These are phyloP conservation scores for Naganishia randhawae DNA, from an alignment of 768 basidiomycete species.

Conservation along the genomic window DNA sequence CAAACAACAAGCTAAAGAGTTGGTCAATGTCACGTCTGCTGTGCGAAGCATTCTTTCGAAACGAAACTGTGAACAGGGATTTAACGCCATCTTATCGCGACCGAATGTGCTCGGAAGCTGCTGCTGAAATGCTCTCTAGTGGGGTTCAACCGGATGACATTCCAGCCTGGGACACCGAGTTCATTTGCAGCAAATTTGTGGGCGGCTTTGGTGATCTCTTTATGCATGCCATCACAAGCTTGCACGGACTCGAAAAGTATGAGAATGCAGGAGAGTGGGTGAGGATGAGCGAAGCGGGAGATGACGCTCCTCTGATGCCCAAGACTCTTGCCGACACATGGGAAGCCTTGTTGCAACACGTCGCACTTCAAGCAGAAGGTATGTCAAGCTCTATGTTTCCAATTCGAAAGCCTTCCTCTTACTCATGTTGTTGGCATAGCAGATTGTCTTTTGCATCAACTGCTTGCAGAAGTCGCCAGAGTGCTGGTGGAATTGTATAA, in stretches of 20 bases:
- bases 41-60: constrained; percentile 35
- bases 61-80: constrained; percentile 34
- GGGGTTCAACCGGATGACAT: constrained; percentile 35
- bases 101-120: constrained; percentile 26
- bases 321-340: not conserved
- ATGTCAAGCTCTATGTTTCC: not conserved
- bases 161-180: constrained; percentile 38
- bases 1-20: not conserved
- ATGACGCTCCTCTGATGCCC: not conserved
- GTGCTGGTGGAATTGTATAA: constrained; percentile 36
- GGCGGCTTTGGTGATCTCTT: constrained; percentile 36
- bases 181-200: constrained; percentile 30
- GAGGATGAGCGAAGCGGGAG: not conserved
- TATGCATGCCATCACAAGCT: constrained; percentile 31
- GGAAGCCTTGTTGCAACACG: constrained; percentile 7
- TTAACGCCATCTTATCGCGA: constrained; percentile 28
- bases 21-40: constrained; percentile 42
- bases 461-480: constrained; percentile 30
- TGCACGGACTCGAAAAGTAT: not conserved
- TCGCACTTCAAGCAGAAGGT: not conserved
- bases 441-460: constrained; percentile 29
- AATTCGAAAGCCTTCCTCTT: not conserved
- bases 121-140: constrained; percentile 33
- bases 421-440: not conserved
- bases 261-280: constrained; percentile 6